phyloP scores from a whole-genome alignment of 441 rosid species.

The Gossypium davidsonii region DNA sequence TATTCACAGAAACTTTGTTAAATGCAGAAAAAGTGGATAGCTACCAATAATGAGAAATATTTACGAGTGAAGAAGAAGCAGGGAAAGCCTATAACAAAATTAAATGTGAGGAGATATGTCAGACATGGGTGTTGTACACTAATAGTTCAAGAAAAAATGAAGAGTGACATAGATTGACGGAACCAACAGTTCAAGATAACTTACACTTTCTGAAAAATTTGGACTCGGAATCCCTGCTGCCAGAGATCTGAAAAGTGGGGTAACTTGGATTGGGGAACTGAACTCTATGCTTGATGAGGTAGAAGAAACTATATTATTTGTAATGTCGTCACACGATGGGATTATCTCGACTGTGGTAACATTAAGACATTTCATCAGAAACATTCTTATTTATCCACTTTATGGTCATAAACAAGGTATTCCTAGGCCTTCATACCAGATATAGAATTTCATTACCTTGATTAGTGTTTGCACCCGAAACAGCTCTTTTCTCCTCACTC shows the following conservation, averaged over 20 bases:
- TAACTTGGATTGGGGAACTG: slow-evolving; percentile 80
- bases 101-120: not conserved
- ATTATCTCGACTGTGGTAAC: slow-evolving; percentile 34
- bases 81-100: not conserved
- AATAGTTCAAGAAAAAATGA: not conserved
- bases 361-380: slow-evolving; percentile 17
- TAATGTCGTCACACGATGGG: slow-evolving; percentile 36
- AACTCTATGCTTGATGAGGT: slow-evolving; percentile 49
- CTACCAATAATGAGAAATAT: not conserved
- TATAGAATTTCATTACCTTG: slow-evolving; percentile 34
- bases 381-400: not conserved
- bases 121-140: not conserved
- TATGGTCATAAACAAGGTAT: slow-evolving; percentile 1
- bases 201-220: slow-evolving; percentile 96
- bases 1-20: not conserved
- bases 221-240: slow-evolving; percentile 98
- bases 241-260: slow-evolving; percentile 88
- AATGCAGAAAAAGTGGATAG: not conserved
- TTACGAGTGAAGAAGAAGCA: not conserved
- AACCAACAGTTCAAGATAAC: slow-evolving; percentile 25
- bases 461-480: slow-evolving; percentile 30
- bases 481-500: slow-evolving; percentile 34
- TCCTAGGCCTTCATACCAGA: not conserved
- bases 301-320: slow-evolving; percentile 41
- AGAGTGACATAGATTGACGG: not conserved